Evolutionary conservation across 208 protist species (phyloP), one percentile per base, ranked within the genome.

Genomic region (Herpetomonas muscarum): DNA sequence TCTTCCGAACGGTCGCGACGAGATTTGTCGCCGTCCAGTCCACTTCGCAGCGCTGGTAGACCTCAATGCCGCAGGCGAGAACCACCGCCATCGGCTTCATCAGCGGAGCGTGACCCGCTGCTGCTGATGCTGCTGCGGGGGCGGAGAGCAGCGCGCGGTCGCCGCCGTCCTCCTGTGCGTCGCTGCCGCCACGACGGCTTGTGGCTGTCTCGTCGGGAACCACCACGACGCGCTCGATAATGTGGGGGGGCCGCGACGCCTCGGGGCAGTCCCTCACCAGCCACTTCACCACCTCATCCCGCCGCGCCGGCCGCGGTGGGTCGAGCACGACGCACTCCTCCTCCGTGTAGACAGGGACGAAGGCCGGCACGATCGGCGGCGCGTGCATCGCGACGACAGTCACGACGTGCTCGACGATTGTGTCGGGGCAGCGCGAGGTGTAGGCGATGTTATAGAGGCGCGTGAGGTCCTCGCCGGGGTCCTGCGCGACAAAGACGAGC

Each of bases 231-330:
- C 73, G 62, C 48, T 81, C 60, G 24, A 82, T 64, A 49, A 86
- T 19, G 34, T 72, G 68, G 5, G 74, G 79, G 9, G 54, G 41
- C 9, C 69, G 48, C 30, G 45, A 22, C 13, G 70, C 77, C 13
- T 58, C 74, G 0, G 49, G 45, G 55, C 85, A 92, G 10, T 57
- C 46, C 24, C 63, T 64, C 26, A 86, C 63, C 3, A 55, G 51
- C 87, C 87, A 94, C 45, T 61, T 44, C 13, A 72, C 61, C 1
- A 69, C 57, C 53, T 94, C 87, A 53, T 92, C 87, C 64, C 90
- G 92, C n/a, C 67, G 69, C 22, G 67, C 52, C 13, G 39, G 41
- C 0, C 85, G 85, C 29, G 88, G 85, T 9, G 81, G 65, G 21
- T 67, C 42, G 36, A 95, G 56, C 26, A 61, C 48, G 19, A 92